Conservation (phyloP, 164 flowering plant species). For the Stephania yunnanensis region DNA sequence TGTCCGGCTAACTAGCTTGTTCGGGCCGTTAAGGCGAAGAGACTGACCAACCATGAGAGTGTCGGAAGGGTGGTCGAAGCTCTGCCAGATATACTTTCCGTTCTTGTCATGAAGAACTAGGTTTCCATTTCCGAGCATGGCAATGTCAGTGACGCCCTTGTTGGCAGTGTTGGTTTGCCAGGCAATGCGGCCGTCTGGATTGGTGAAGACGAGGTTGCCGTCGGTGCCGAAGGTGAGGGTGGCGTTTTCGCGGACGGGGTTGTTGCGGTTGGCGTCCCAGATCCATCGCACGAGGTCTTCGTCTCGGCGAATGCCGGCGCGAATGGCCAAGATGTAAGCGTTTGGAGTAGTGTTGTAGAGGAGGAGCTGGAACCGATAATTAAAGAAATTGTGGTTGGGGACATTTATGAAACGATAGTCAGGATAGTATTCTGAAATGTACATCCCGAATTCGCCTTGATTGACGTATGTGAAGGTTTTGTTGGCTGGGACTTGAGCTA, state of each 20-base stretch:
- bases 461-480: conserved; percentile 38
- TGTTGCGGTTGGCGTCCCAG: conserved; percentile 33
- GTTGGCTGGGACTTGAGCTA: conserved; percentile 31
- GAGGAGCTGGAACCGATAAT: conserved; percentile 21
- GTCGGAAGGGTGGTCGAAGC: conserved; percentile 29
- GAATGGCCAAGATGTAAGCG: conserved; percentile 22
- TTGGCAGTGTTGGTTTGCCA: conserved; percentile 32
- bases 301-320: conserved; percentile 3
- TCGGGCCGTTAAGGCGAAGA: conserved; percentile 6
- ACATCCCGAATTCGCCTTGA: conserved; percentile 35
- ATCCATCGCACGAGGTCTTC: conserved; percentile 31
- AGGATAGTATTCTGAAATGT: conserved; percentile 36
- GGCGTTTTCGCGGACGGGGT: conserved; percentile 28
- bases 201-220: conserved; percentile 29
- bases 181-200: conserved; percentile 22
- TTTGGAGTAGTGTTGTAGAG: conserved; percentile 37
- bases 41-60: conserved; percentile 27
- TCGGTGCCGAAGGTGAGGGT: conserved; percentile 21
- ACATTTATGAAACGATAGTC: conserved; percentile 23
- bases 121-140: conserved; percentile 23
- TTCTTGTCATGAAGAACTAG: conserved; percentile 19
- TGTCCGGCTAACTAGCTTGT: conserved; percentile 17
- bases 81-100: conserved; percentile 27
- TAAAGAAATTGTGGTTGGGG: conserved; percentile 8
- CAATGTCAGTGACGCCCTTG: conserved; percentile 22